Evolutionary conservation across 805 yeast genomes (phyloP).

Genomic region (Suhomyces vadensis): DNA sequence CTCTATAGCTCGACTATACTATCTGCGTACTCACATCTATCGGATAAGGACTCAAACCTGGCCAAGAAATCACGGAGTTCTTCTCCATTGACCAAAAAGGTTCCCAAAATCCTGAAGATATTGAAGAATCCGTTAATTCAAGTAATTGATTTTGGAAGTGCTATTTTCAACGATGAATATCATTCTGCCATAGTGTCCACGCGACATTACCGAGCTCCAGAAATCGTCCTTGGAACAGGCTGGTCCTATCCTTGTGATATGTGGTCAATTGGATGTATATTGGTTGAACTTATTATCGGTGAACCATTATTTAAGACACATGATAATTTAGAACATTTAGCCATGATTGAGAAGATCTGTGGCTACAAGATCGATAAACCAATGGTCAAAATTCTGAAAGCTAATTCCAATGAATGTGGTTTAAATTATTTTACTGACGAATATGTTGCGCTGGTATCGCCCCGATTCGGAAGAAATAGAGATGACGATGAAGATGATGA

Average conservation of each 20-base stretch:
- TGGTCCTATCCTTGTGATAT: slow-evolving; percentile 97
- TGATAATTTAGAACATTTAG: slow-evolving; percentile 90
- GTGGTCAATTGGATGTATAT: slow-evolving; percentile 95
- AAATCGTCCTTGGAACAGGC: slow-evolving; percentile 88
- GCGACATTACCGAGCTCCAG: slow-evolving; percentile 96
- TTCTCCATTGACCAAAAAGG: slow-evolving; percentile 16
- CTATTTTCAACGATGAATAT: slow-evolving; percentile 90
- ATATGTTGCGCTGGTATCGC: slow-evolving; percentile 7
- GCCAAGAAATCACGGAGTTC: slow-evolving; percentile 4
- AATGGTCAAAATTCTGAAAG: slow-evolving; percentile 37
- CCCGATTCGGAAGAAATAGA: not conserved
- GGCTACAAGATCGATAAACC: slow-evolving; percentile 52
- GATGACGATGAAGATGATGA: slow-evolving; percentile 3
- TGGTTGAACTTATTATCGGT: slow-evolving; percentile 89
- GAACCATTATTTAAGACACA: slow-evolving; percentile 94
- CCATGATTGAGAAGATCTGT: slow-evolving; percentile 85
- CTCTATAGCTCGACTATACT: slow-evolving; percentile 34
- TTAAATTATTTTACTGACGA: slow-evolving; percentile 37
- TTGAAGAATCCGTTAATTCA: slow-evolving; percentile 79
- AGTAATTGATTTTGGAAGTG: slow-evolving; percentile 96
- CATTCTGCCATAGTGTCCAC: slow-evolving; percentile 93
- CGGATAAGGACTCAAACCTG: slow-evolving; percentile 4
- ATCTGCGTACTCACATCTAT: slow-evolving; percentile 31
- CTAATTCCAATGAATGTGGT: slow-evolving; percentile 43
- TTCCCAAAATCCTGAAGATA: slow-evolving; percentile 44